A percentile compares a stretch with the other conserved stretches of the same genome.
phyloP scores from a whole-genome alignment of 2,329 filamentous ascomycete genomes.

The Venturia carpophila region DNA sequence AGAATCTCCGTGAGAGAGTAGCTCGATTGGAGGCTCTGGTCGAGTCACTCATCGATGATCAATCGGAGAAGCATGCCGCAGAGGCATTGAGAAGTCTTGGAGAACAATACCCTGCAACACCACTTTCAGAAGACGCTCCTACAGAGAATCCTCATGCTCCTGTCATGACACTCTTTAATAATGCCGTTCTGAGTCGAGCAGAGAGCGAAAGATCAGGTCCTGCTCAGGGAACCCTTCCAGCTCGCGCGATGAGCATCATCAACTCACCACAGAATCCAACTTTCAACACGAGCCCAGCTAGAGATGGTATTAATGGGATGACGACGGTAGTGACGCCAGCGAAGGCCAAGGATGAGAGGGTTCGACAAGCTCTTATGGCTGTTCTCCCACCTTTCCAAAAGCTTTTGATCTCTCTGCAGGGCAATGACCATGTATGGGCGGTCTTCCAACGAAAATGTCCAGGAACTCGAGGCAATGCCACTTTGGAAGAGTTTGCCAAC shows the following conservation, averaged over 20 bases:
- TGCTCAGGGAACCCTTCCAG: slow-evolving; percentile 1
- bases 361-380: slow-evolving; percentile 30
- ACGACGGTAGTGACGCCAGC: slow-evolving; percentile 24
- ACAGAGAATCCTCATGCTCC: slow-evolving; percentile 24
- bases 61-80: slow-evolving; percentile 15
- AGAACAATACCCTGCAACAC: slow-evolving; percentile 13
- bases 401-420: slow-evolving; percentile 26
- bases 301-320: slow-evolving; percentile 22
- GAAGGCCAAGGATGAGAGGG: slow-evolving; percentile 30
- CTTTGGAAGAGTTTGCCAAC: slow-evolving; percentile 35
- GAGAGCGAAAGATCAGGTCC: slow-evolving; percentile 7
- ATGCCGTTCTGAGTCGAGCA: slow-evolving; percentile 20
- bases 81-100: slow-evolving; percentile 19
- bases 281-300: slow-evolving; percentile 20
- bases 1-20: slow-evolving; percentile 37
- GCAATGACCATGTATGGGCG: slow-evolving; percentile 36
- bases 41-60: slow-evolving; percentile 29
- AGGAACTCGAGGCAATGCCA: slow-evolving; percentile 35
- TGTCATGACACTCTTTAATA: slow-evolving; percentile 33
- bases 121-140: slow-evolving; percentile 15
- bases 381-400: slow-evolving; percentile 31
- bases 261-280: slow-evolving; percentile 17
- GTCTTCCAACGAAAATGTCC: slow-evolving; percentile 37
- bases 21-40: slow-evolving; percentile 36
- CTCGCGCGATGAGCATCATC: slow-evolving; percentile 21